phyloP scores from a whole-genome alignment of 2,329 filamentous ascomycete species.

The Gyromitra esculenta region DNA sequence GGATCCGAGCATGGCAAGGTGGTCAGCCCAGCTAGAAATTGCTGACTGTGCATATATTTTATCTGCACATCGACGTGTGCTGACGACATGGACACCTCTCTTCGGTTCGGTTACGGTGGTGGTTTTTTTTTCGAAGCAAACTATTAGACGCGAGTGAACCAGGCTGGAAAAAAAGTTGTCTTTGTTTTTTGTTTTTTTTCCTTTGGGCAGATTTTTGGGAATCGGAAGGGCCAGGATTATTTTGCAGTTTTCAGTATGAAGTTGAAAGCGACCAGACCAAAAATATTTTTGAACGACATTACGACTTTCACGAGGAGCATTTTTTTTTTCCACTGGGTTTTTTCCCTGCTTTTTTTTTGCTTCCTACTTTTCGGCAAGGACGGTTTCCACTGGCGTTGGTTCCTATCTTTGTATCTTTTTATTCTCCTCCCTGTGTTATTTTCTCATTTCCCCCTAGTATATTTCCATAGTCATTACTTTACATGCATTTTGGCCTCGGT shows the following conservation, averaged over 20 bases:
- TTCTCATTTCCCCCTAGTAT: constrained; percentile 25
- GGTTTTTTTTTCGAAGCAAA: constrained; percentile 37
- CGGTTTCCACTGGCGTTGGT: constrained; percentile 38
- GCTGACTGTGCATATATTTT: constrained; percentile 50
- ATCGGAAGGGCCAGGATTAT: constrained; percentile 9
- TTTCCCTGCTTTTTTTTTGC: constrained; percentile 12
- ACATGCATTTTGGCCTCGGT: constrained; percentile 14
- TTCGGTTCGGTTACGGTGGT: constrained; percentile 34
- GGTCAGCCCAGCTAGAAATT: constrained; percentile 29
- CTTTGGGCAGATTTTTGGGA: constrained; percentile 19
- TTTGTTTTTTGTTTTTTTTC: constrained; percentile 35
- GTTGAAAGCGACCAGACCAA: constrained; percentile 28
- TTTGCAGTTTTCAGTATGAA: constrained; percentile 7
- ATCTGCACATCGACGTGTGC: constrained; percentile 44
- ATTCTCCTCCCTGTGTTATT: constrained; percentile 32
- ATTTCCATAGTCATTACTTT: constrained; percentile 11
- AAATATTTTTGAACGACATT: constrained; percentile 41
- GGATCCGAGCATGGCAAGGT: constrained; percentile 34
- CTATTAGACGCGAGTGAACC: constrained; percentile 44
- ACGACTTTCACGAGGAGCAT: constrained; percentile 43
- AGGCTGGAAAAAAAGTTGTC: constrained; percentile 53
- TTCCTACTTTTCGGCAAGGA: constrained; percentile 30
- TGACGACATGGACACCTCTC: constrained; percentile 42
- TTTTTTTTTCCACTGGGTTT: constrained; percentile 21
- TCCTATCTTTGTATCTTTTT: constrained; percentile 23